Percentiles rank a stretch among this genome's conserved stretches.
Conservation (phyloP, 495 filamentous ascomycete species). For the Penicillium alfredii region DNA sequence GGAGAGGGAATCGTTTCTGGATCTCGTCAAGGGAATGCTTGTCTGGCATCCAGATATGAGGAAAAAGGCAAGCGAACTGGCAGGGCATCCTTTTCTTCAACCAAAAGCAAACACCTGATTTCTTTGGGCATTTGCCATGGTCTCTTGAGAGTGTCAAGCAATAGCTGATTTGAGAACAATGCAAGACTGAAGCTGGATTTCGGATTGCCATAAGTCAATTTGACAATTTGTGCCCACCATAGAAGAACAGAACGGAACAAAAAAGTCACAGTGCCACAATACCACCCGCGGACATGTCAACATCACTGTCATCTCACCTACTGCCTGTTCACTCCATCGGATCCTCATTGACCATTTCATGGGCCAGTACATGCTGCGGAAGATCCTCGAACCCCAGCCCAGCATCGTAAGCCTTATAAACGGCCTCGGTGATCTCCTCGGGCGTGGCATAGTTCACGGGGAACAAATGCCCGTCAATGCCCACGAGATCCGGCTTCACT, state of each 20-base stretch:
- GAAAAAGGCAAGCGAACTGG: constrained; percentile 33
- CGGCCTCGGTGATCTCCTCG: background rate
- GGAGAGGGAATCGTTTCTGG: constrained; percentile 38
- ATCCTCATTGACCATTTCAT: background rate
- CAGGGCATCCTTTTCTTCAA: constrained; percentile 34
- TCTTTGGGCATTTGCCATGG: constrained; percentile 20
- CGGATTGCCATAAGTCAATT: no score
- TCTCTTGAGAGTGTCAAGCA: no score
- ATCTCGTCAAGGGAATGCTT: constrained; percentile 39
- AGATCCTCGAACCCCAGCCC: background rate
- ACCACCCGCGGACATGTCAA: no score
- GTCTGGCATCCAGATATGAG: constrained; percentile 30
- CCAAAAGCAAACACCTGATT: constrained; percentile 25
- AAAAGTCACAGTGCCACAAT: no score
- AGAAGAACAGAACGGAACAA: no score
- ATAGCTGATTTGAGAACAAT: no score
- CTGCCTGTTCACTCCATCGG: background rate
- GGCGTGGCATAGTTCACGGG: background rate
- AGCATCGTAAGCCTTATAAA: background rate
- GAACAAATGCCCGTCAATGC: background rate
- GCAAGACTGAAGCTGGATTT: no score
- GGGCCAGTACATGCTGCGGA: background rate
- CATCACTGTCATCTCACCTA: background rate
- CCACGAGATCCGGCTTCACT: background rate
- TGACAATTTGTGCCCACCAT: no score